Evolutionary conservation across 306 rosid genomes (phyloP).

Genomic region (Medicago truncatula): MtrunA17r5.0-ANR NC_053044.1:8962501-8963000

Average conservation of each 20-base stretch:
- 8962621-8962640: constrained; percentile 39
- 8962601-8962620: constrained; percentile 43
- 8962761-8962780: background rate
- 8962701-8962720: background rate
- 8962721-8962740: background rate
- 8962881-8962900: background rate
- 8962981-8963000: background rate
- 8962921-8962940: background rate
- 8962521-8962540: constrained; percentile 33
- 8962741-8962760: background rate
- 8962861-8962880: too few relatives aligned
- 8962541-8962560: constrained; percentile 33
- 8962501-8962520: background rate
- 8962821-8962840: background rate
- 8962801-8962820: too few relatives aligned
- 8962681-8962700: background rate
- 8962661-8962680: background rate
- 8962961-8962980: background rate
- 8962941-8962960: background rate
- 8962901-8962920: background rate
- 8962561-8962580: constrained; percentile 15
- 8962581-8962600: background rate
- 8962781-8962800: background rate
- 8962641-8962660: background rate
- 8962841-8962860: background rate